Conservation (phyloP, 2,329 filamentous ascomycete genomes). For the Trematosphaeria pertusa region DNA sequence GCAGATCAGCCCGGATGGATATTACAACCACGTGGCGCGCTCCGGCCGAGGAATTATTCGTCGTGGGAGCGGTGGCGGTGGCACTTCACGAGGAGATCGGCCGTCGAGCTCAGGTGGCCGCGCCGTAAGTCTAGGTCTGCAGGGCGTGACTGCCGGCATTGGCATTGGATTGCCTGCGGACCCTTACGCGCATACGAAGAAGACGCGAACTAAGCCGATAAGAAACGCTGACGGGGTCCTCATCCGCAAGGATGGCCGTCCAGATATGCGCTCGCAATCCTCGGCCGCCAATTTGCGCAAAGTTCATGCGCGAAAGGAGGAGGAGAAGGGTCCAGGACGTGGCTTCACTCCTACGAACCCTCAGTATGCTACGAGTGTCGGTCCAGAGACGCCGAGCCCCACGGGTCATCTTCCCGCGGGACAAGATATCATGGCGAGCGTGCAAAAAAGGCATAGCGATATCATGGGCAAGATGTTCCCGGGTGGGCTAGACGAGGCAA, state of each 20-base stretch:
- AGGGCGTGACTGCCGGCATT: conserved; percentile 32
- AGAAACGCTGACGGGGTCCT: conserved; percentile 59
- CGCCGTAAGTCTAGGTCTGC: conserved; percentile 37
- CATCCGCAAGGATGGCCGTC: conserved; percentile 59
- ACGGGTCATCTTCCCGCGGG: conserved; percentile 15
- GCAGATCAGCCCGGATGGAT: conserved; percentile 46
- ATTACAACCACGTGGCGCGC: conserved; percentile 38
- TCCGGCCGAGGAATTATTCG: conserved; percentile 38
- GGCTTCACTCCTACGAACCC: conserved; percentile 33
- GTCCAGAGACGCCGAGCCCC: conserved; percentile 40
- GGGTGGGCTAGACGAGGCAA: conserved; percentile 40
- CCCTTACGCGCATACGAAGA: conserved; percentile 53
- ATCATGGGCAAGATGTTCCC: conserved; percentile 50
- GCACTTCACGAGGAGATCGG: conserved; percentile 29
- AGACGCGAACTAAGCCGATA: conserved; percentile 58
- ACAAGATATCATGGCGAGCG: conserved; percentile 23
- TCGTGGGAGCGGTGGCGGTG: conserved; percentile 42
- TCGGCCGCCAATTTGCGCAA: conserved; percentile 60
- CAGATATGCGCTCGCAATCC: conserved; percentile 60
- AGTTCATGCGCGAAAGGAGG: conserved; percentile 58
- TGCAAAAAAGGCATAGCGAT: conserved; percentile 38
- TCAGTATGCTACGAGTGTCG: conserved; percentile 18
- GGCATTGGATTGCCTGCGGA: conserved; percentile 35
- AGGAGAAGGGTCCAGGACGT: conserved; percentile 30
- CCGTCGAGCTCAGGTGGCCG: conserved; percentile 31